Conservation (phyloP, 306 rosid species). For the Pterocarpus santalinus region DNA sequence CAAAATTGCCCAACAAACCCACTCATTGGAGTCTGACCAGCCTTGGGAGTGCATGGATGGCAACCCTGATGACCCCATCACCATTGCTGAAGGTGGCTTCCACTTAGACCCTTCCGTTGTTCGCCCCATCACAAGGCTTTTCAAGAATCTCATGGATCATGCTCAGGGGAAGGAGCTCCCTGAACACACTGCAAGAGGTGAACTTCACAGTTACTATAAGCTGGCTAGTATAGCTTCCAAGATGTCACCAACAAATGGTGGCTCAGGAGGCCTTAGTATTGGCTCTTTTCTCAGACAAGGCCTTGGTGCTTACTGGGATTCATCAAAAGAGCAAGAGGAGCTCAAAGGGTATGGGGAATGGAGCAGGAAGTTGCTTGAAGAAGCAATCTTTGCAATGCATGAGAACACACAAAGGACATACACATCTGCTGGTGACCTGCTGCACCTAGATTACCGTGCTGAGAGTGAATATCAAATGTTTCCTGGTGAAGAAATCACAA, state of each 20-base stretch:
- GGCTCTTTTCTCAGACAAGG: constrained; percentile 72
- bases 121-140: constrained; percentile 71
- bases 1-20: constrained; percentile 73
- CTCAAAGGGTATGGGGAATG: constrained; percentile 63
- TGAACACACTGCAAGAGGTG: constrained; percentile 15
- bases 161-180: constrained; percentile 63
- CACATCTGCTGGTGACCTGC: constrained; percentile 87
- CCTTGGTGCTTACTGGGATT: constrained; percentile 59
- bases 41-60: constrained; percentile 99
- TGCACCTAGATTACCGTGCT: constrained; percentile 70
- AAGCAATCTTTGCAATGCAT: constrained; percentile 73
- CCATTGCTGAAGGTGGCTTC: constrained; percentile 88
- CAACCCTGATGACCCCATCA: constrained; percentile 58
- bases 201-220: constrained; percentile 29
- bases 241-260: constrained; percentile 40
- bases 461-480: constrained; percentile 93
- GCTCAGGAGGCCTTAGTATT: constrained; percentile 55
- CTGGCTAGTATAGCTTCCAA: constrained; percentile 45
- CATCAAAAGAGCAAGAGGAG: constrained; percentile 50
- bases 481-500: constrained; percentile 85
- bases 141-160: constrained; percentile 76
- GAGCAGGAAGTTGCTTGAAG: constrained; percentile 65
- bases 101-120: constrained; percentile 59
- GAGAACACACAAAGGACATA: constrained; percentile 85
- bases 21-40: constrained; percentile 75